Conservation (phyloP, 1,284 basidiomycete genomes). For the Sanghuangporus baumii region DNA sequence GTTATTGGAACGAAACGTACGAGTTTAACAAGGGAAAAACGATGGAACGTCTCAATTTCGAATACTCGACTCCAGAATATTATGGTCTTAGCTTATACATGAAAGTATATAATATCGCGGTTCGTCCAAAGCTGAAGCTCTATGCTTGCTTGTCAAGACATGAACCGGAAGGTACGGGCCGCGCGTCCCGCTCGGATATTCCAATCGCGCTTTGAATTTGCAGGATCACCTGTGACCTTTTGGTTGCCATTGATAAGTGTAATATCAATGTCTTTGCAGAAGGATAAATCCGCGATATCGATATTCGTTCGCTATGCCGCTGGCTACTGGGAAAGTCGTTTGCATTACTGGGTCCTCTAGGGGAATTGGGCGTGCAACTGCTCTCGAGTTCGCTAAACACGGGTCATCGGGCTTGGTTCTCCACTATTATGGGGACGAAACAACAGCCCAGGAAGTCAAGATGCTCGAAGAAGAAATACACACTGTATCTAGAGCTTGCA, state of each 20-base stretch:
- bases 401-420: slow-evolving; percentile 64
- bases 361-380: slow-evolving; percentile 77
- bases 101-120: no score
- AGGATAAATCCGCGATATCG: neutral
- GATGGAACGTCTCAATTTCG: no score
- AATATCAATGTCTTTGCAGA: neutral
- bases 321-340: slow-evolving; percentile 59
- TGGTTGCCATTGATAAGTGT: neutral
- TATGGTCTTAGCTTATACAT: no score
- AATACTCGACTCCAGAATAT: no score
- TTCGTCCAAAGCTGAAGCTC: no score
- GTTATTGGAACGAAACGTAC: no score
- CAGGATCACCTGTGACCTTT: neutral
- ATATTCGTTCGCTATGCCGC: slow-evolving; percentile 31
- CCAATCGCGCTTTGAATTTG: no score
- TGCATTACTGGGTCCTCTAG: slow-evolving; percentile 74
- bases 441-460: slow-evolving; percentile 47
- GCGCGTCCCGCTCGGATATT: no score
- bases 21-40: no score
- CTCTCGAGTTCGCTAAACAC: slow-evolving; percentile 56
- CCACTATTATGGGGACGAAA: slow-evolving; percentile 64
- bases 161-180: no score
- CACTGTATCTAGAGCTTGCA: slow-evolving; percentile 27
- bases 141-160: no score
- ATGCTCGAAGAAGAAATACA: slow-evolving; percentile 43